Evolutionary conservation across 208 protist genomes (phyloP).

Genomic region (Leishmania amazonensis): DNA sequence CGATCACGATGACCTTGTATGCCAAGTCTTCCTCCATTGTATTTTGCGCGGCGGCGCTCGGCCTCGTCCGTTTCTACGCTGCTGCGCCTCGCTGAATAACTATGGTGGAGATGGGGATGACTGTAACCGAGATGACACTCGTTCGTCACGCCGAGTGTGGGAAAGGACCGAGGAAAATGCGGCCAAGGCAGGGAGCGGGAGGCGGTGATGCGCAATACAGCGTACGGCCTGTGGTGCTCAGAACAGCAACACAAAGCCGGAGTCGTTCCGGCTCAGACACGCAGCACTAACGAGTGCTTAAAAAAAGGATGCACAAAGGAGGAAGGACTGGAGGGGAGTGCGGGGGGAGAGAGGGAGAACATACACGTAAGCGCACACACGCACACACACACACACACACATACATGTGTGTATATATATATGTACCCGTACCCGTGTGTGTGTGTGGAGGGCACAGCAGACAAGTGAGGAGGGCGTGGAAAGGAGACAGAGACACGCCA

Average conservation of each 20-base stretch:
- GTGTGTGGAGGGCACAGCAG: neutral
- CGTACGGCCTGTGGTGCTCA: neutral
- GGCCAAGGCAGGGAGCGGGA: neutral
- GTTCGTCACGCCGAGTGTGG: neutral
- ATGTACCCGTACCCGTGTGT: too few species aligned
- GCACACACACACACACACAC: too few species aligned
- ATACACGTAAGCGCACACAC: neutral
- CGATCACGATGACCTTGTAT: constrained; percentile 93
- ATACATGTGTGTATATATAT: too few species aligned
- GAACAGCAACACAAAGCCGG: neutral
- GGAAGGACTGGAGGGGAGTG: neutral
- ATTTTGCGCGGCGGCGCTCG: neutral
- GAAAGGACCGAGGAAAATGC: neutral
- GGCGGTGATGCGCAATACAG: neutral
- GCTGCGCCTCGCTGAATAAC: neutral
- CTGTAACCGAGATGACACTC: neutral
- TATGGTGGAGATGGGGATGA: neutral
- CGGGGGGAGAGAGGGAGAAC: neutral
- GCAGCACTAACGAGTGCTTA: neutral
- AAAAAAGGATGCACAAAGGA: neutral
- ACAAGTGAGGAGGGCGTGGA: neutral
- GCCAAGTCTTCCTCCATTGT: constrained; percentile 74
- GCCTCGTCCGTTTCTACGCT: neutral
- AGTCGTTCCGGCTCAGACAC: neutral
- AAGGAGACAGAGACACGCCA: neutral